These are phyloP conservation scores for Heliamphora pulchella DNA, from an alignment of 179 eudicot species.

Conservation along the genomic window DNA sequence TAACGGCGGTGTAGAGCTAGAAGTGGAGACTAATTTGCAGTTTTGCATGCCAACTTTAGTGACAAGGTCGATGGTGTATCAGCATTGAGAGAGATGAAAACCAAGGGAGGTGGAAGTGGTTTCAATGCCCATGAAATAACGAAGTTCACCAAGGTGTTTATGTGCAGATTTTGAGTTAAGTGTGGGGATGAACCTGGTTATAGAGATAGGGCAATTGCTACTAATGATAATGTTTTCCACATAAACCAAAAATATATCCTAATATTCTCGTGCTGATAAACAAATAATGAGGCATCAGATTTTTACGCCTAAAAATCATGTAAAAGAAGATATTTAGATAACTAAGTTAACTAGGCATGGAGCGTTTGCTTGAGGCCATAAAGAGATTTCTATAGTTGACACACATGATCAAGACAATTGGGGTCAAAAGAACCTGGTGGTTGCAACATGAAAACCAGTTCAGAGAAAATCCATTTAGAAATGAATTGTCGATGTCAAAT, in stretches of 20 bases:
- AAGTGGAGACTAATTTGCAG: background rate
- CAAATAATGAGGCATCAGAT: background rate
- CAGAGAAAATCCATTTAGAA: background rate
- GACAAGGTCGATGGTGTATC: background rate
- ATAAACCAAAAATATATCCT: background rate
- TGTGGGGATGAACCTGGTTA: background rate
- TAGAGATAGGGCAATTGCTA: background rate
- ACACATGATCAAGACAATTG: background rate
- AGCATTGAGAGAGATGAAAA: background rate
- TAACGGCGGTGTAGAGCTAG: background rate
- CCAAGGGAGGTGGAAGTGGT: background rate
- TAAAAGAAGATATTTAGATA: background rate
- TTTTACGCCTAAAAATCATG: background rate
- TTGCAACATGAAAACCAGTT: background rate
- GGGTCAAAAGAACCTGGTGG: background rate
- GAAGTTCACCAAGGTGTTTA: background rate
- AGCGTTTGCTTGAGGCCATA: slow-evolving; percentile 3
- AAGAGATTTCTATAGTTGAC: background rate
- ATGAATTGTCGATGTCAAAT: background rate
- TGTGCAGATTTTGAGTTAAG: background rate
- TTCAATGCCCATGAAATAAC: background rate
- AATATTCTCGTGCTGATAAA: background rate
- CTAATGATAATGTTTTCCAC: background rate
- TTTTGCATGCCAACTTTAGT: background rate
- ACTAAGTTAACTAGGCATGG: background rate